Conservation (phyloP, 2,329 filamentous ascomycete species). For the Ilyonectria sp. region DNA sequence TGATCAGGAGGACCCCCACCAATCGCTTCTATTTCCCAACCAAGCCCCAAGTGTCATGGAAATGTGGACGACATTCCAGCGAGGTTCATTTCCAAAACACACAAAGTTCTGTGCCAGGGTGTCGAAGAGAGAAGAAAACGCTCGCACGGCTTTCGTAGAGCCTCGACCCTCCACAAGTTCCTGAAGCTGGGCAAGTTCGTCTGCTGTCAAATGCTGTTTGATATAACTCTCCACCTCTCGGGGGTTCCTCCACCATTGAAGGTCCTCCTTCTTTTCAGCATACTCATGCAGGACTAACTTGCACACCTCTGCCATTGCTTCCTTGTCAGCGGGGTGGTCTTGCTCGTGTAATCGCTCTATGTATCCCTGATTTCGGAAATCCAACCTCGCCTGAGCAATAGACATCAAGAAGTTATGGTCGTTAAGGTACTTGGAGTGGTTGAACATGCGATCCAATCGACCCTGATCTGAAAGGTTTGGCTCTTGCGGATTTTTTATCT, state of each 20-base stretch:
- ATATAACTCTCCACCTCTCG: slow-evolving; percentile 42
- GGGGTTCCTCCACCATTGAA: slow-evolving; percentile 45
- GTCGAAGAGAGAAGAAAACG: slow-evolving; percentile 39
- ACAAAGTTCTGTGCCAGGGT: slow-evolving; percentile 41
- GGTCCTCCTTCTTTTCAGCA: slow-evolving; percentile 23
- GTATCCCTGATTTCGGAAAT: slow-evolving; percentile 42
- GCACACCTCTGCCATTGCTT: slow-evolving; percentile 11
- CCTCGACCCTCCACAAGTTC: slow-evolving; percentile 41
- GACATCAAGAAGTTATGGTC: slow-evolving; percentile 42
- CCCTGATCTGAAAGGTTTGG: slow-evolving; percentile 12
- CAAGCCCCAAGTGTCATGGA: slow-evolving; percentile 26
- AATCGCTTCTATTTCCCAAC: not conserved
- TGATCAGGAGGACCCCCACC: not conserved
- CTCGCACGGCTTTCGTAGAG: slow-evolving; percentile 16
- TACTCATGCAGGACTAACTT: slow-evolving; percentile 37
- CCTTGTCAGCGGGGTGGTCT: slow-evolving; percentile 19
- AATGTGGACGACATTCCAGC: slow-evolving; percentile 31
- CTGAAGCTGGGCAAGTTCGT: slow-evolving; percentile 38
- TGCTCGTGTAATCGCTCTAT: slow-evolving; percentile 29
- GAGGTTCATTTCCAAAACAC: slow-evolving; percentile 41
- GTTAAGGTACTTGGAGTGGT: slow-evolving; percentile 39
- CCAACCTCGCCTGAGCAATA: slow-evolving; percentile 38
- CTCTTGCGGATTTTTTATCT: slow-evolving; percentile 28
- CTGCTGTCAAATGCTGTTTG: slow-evolving; percentile 32
- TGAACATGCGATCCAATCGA: slow-evolving; percentile 43